Evolutionary conservation across 805 yeast species (phyloP).

Genomic region (Zygosaccharomyces lentus): DNA sequence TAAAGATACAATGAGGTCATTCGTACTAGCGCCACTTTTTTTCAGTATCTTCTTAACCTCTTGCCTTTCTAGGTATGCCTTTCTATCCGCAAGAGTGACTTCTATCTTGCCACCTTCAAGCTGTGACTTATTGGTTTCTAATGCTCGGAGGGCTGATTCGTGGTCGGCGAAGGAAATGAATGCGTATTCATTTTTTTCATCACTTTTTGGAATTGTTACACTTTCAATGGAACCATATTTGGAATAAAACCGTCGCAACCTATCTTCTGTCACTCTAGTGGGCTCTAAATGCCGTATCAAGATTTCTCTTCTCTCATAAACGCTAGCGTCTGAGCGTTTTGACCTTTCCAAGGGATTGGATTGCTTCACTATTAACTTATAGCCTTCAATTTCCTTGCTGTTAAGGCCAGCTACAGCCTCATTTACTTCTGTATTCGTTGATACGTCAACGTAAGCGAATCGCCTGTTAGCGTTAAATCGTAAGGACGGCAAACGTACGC

Average conservation of each 20-base stretch:
- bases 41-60: constrained; percentile 31
- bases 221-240: constrained; percentile 51
- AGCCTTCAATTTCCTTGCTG: constrained; percentile 38
- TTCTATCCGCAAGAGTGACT: constrained; percentile 46
- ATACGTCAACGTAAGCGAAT: constrained; percentile 68
- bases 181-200: constrained; percentile 57
- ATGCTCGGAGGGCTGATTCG: constrained; percentile 46
- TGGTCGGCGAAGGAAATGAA: constrained; percentile 48
- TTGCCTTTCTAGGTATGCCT: constrained; percentile 34
- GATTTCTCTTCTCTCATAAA: constrained; percentile 53
- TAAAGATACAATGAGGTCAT: constrained; percentile 19
- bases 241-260: constrained; percentile 41
- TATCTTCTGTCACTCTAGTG: constrained; percentile 37
- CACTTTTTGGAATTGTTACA: constrained; percentile 33
- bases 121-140: constrained; percentile 39
- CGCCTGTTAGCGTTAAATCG: constrained; percentile 52
- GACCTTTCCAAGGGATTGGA: constrained; percentile 53
- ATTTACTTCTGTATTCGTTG: constrained; percentile 40
- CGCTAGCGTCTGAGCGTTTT: constrained; percentile 41
- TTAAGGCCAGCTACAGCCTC: constrained; percentile 42
- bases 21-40: not conserved
- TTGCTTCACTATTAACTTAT: constrained; percentile 49
- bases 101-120: constrained; percentile 46
- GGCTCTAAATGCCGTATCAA: constrained; percentile 52
- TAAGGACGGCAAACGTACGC: constrained; percentile 62